Conservation (phyloP, 1,139 yeast genomes). For the Pichia sp. region DNA sequence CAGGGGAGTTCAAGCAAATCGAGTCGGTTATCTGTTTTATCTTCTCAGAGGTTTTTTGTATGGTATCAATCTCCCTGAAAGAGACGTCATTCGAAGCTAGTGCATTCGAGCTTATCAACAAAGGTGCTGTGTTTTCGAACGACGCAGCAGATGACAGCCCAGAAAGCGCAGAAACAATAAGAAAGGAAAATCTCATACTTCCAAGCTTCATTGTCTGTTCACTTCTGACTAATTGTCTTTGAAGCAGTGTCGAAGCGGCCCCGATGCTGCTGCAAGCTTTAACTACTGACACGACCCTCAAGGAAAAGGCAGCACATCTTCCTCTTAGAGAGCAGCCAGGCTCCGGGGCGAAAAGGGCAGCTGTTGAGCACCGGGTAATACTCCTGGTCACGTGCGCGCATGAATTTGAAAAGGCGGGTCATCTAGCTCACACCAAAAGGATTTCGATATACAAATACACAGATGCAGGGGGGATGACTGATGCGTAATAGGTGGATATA, state of each 20-base stretch:
- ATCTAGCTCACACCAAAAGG: not conserved
- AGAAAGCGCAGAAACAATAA: conserved; percentile 1
- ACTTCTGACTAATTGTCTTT: not conserved
- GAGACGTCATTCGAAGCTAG: not conserved
- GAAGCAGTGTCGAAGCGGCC: not conserved
- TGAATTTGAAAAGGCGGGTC: not conserved
- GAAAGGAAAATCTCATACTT: not conserved
- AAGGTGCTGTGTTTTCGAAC: conserved; percentile 28
- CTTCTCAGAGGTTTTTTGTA: conserved; percentile 1
- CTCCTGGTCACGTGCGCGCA: not conserved
- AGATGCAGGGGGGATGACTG: no score
- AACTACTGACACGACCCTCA: not conserved
- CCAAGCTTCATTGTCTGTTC: conserved; percentile 1
- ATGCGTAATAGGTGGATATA: no score
- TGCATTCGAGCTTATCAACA: conserved; percentile 19
- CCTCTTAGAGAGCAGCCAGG: not conserved
- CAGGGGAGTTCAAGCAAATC: conserved; percentile 9
- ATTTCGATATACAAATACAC: not conserved
- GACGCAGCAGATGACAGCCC: conserved; percentile 14
- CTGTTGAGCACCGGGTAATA: not conserved
- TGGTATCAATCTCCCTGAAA: conserved; percentile 4
- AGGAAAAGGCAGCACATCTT: not conserved
- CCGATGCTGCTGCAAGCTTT: not conserved
- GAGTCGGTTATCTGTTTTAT: conserved; percentile 10
- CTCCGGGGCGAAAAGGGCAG: not conserved